A percentile compares a stretch with the other conserved stretches of the same genome.
These are phyloP conservation scores for Syncephalastrum racemosum DNA, from an alignment of 371 early-diverging fungal species.

Conservation along the genomic window DNA sequence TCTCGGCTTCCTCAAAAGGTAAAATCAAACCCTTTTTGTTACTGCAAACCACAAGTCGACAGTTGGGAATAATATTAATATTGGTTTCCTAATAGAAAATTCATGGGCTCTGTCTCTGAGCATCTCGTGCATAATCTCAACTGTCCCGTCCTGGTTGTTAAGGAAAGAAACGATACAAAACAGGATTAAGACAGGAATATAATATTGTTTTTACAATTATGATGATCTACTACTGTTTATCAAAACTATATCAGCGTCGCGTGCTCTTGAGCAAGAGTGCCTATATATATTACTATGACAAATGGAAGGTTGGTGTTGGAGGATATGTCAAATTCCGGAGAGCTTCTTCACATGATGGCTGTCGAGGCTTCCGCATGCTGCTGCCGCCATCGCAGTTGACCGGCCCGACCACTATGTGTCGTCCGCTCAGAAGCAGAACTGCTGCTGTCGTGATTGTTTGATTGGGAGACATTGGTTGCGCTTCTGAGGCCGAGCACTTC, in stretches of 20 bases:
- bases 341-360: neutral
- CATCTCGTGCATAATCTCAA: slow-evolving; percentile 25
- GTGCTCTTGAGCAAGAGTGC: no score
- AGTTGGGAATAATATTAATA: no score
- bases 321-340: no score
- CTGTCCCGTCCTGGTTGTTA: slow-evolving; percentile 26
- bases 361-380: neutral
- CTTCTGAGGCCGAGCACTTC: neutral
- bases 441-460: neutral
- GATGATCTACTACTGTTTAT: no score
- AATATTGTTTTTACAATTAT: no score
- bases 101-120: slow-evolving; percentile 35
- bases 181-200: no score
- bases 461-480: slow-evolving; percentile 8
- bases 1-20: slow-evolving; percentile 31
- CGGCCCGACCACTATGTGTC: neutral
- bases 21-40: slow-evolving; percentile 1
- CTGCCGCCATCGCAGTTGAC: neutral
- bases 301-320: no score
- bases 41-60: no score
- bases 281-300: no score
- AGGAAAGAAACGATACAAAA: neutral
- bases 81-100: slow-evolving; percentile 12
- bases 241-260: no score
- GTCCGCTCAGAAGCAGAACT: neutral